Percentiles rank a stretch among this genome's conserved stretches.
Evolutionary conservation across 129 eudicot species (phyloP).

Genomic region (Flaveria trinervia): DNA sequence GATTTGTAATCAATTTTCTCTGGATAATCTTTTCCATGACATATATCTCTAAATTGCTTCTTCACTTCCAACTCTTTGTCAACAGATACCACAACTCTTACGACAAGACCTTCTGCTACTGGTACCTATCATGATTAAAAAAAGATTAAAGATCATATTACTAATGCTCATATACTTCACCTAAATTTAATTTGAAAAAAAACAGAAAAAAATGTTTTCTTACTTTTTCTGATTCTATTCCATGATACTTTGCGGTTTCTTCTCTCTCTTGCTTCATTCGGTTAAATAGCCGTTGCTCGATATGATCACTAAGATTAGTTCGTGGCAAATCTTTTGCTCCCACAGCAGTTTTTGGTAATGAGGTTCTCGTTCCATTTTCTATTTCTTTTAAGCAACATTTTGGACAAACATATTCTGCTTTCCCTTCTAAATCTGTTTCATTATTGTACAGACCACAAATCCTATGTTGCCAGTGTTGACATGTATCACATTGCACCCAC

Average conservation of each 20-base stretch:
- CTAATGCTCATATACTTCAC: neutral
- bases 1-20: constrained; percentile 59
- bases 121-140: constrained; percentile 49
- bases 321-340: constrained; percentile 65
- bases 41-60: constrained; percentile 59
- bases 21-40: constrained; percentile 57
- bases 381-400: constrained; percentile 55
- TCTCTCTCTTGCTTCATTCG: constrained; percentile 63
- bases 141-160: neutral
- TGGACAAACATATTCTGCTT: constrained; percentile 68
- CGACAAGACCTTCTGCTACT: constrained; percentile 56
- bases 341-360: constrained; percentile 40
- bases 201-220: neutral
- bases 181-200: neutral
- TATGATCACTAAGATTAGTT: constrained; percentile 70
- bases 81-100: constrained; percentile 71
- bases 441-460: constrained; percentile 70
- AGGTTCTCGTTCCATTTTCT: constrained; percentile 35
- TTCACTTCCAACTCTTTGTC: constrained; percentile 66
- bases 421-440: constrained; percentile 48
- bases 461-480: constrained; percentile 78
- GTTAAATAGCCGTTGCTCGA: constrained; percentile 58
- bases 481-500: constrained; percentile 89
- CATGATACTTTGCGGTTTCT: constrained; percentile 48
- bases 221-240: constrained; percentile 51